These are phyloP conservation scores for Candida morakotiae DNA, from an alignment of 805 yeast genomes.

Conservation along the genomic window DNA sequence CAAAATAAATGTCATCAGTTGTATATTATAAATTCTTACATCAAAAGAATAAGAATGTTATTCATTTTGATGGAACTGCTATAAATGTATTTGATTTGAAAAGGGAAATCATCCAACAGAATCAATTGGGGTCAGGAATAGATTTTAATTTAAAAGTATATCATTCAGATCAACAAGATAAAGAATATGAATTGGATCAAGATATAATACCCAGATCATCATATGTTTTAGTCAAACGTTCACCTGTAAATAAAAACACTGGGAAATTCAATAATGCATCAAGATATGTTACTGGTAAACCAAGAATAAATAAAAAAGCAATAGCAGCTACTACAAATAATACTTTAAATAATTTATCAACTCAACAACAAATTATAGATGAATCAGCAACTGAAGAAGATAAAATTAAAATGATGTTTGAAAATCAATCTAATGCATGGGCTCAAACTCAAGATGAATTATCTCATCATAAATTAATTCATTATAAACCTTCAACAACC, in stretches of 20 bases:
- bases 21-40: conserved; percentile 85
- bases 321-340: conserved; percentile 17
- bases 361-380: conserved; percentile 19
- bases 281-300: conserved; percentile 71
- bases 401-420: conserved; percentile 84
- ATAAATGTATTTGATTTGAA: conserved; percentile 91
- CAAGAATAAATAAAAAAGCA: conserved; percentile 43
- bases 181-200: conserved; percentile 84
- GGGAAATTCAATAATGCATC: conserved; percentile 55
- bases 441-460: conserved; percentile 87
- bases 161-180: conserved; percentile 50
- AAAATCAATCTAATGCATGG: conserved; percentile 93
- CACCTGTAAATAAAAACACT: conserved; percentile 53
- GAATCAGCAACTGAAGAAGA: conserved; percentile 74
- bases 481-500: conserved; percentile 41
- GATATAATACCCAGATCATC: conserved; percentile 88
- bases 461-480: conserved; percentile 80
- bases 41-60: conserved; percentile 72
- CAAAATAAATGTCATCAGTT: conserved; percentile 68
- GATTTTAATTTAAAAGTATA: conserved; percentile 76
- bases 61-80: conserved; percentile 94
- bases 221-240: conserved; percentile 73
- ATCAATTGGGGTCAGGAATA: conserved; percentile 76
- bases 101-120: conserved; percentile 79
- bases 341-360: conserved; percentile 15